A percentile compares a stretch with the other conserved stretches of the same genome.
Conservation (phyloP, 176 grass and related monocot genomes). For the Rhynchospora tenuis region DNA sequence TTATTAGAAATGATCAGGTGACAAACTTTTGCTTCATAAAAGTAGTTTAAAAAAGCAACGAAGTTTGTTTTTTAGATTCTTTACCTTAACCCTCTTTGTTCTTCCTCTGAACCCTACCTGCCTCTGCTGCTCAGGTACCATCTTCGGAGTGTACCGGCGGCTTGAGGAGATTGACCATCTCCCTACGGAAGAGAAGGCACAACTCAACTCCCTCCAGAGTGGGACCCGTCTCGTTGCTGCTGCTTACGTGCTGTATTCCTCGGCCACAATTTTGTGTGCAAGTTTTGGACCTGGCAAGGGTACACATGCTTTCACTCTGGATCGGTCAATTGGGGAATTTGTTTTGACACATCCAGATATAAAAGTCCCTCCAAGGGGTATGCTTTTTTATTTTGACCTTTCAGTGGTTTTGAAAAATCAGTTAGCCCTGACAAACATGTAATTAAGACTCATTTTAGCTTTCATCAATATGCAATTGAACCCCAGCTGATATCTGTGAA, state of each 20-base stretch:
- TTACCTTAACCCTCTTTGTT: not conserved
- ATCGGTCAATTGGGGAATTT: slow-evolving; percentile 71
- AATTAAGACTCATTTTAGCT: not conserved
- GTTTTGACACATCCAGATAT: slow-evolving; percentile 79
- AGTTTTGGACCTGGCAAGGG: slow-evolving; percentile 55
- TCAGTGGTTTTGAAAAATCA: not conserved
- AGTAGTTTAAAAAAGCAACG: not conserved
- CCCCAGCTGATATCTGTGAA: not conserved
- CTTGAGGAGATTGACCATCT: slow-evolving; percentile 74
- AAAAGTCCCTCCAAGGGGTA: slow-evolving; percentile 76
- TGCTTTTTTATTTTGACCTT: not conserved
- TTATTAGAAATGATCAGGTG: no score
- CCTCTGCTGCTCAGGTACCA: slow-evolving; percentile 78
- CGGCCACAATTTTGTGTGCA: slow-evolving; percentile 80
- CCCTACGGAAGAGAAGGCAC: slow-evolving; percentile 60
- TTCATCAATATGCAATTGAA: not conserved
- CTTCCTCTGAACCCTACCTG: not conserved
- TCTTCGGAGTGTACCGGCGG: slow-evolving; percentile 81
- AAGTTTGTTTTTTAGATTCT: not conserved
- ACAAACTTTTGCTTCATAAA: slow-evolving; percentile 2
- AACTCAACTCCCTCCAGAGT: slow-evolving; percentile 78
- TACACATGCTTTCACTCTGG: slow-evolving; percentile 78
- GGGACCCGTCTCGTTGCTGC: slow-evolving; percentile 54
- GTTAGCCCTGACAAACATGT: not conserved
- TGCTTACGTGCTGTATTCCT: slow-evolving; percentile 85